Base-by-base conservation (phyloP, 129 eudicot species). In the Artemisia tridentata region DNA sequence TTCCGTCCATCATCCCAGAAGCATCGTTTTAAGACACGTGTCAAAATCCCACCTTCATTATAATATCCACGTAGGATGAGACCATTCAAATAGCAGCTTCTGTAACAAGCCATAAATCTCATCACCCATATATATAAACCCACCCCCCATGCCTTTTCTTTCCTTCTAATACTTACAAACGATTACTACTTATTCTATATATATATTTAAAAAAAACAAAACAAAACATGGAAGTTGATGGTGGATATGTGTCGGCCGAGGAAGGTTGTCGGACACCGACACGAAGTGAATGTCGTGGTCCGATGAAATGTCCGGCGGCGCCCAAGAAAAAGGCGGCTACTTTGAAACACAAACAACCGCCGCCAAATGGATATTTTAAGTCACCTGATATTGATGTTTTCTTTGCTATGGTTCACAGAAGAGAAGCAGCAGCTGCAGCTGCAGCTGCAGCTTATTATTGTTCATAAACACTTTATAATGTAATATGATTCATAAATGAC, bases 211-310 rank as follows among this genome's bases (percentile, higher is more conserved):
- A 7, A 16, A 16, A 52, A 52, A 19, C 2, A 18, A 25, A 23
- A 27, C 12, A 59, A 6, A 3, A 69, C 0, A 82, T 84, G 88
- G 88, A 80, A 51, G 52, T 18, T 41, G 78, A 66, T 19, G 75
- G 78, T 41, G 76, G 79, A 61, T 77, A 76, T 38, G 54, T 58
- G n/a, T 78, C 66, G 76, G 66, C 56, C 63, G 85, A 80, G 53
- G 84, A 76, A 1, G 90, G 87, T 16, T 88, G 86, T 72, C 72
- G 72, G 72, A 88, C 95, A 13, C 95, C 95, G 11, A 76, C 72
- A 18, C 83, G 77, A 17, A 50, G 81, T 1, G 78, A 29, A 18
- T 34, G 11, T 52, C 48, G 61, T 50, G 82, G 62, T 48, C 85
- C 84, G 23, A 78, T 57, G 78, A 51, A 74, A 1, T 88, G 95